These are phyloP conservation scores for Sindora glabra DNA, from an alignment of 306 rosid genomes.

Conservation along the genomic window DNA sequence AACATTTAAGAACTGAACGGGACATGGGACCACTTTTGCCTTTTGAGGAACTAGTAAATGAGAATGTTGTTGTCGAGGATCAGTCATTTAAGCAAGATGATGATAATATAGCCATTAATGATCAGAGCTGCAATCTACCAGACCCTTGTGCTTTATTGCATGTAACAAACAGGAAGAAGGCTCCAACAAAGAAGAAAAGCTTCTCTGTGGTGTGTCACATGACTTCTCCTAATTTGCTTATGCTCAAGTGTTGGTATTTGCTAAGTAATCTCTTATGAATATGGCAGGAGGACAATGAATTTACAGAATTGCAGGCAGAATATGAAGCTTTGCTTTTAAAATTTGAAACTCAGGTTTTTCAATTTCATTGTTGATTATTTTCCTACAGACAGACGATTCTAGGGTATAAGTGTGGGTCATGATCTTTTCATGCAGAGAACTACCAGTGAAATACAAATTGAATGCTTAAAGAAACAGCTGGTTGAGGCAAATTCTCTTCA, in stretches of 20 bases:
- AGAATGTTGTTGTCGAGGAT: constrained; percentile 30
- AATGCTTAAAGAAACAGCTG: constrained; percentile 52
- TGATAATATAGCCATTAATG: constrained; percentile 18
- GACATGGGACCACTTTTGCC: constrained; percentile 74
- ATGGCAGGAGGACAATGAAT: constrained; percentile 59
- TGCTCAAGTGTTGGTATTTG: constrained; percentile 8
- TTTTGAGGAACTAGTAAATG: constrained; percentile 58
- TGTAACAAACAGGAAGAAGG: constrained; percentile 78
- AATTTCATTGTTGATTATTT: constrained; percentile 11
- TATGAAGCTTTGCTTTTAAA: constrained; percentile 61
- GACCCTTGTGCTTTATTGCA: constrained; percentile 63
- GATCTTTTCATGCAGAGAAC: constrained; percentile 52
- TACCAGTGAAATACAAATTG: constrained; percentile 55
- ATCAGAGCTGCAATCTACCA: constrained; percentile 40
- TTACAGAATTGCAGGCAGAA: constrained; percentile 46
- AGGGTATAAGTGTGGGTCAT: neutral
- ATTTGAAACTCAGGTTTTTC: constrained; percentile 62
- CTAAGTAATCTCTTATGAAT: constrained; percentile 17
- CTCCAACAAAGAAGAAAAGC: constrained; percentile 49
- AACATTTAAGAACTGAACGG: constrained; percentile 30
- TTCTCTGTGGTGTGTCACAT: constrained; percentile 44
- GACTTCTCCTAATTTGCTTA: constrained; percentile 12
- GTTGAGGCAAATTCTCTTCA: constrained; percentile 27
- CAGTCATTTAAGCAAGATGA: constrained; percentile 38
- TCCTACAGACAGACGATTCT: neutral